phyloP scores from a whole-genome alignment of 2,329 filamentous ascomycete species.

The Fusarium anguioides region DNA sequence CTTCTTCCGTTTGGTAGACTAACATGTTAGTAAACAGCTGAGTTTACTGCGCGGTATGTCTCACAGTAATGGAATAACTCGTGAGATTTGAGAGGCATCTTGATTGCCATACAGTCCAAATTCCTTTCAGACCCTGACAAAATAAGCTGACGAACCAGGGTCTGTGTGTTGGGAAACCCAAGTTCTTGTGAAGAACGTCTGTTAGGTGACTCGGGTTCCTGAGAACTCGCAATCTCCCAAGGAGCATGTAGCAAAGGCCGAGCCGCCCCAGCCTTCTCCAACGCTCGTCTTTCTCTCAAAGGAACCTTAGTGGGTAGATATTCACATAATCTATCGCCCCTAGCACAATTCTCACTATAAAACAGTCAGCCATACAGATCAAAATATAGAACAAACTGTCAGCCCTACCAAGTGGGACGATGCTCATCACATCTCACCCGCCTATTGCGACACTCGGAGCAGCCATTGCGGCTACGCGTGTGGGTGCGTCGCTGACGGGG shows the following conservation, averaged over 20 bases:
- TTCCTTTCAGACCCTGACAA: neutral
- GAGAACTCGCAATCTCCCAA: neutral
- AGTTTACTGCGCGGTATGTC: fast-evolving
- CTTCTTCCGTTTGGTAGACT: neutral
- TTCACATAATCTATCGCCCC: neutral
- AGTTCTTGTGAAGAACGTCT: no score
- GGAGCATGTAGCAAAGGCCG: slow-evolving; percentile 5
- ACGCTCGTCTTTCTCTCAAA: slow-evolving; percentile 8
- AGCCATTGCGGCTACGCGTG: slow-evolving; percentile 16
- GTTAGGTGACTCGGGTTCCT: neutral
- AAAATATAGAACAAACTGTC: neutral
- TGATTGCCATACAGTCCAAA: neutral
- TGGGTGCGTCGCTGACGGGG: slow-evolving; percentile 11
- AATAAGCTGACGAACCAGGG: neutral
- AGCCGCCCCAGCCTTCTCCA: slow-evolving; percentile 8
- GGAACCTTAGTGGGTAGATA: slow-evolving; percentile 15
- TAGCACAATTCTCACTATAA: slow-evolving; percentile 9
- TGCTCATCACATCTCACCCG: slow-evolving; percentile 22
- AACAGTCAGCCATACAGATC: neutral
- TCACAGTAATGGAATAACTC: slow-evolving; percentile 27
- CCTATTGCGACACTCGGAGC: slow-evolving; percentile 16
- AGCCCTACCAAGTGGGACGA: slow-evolving; percentile 18
- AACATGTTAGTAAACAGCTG: neutral
- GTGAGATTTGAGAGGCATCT: slow-evolving; percentile 18
- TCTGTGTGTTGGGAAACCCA: no score